Conservation (phyloP, 2,329 filamentous ascomycete genomes). For the Nigrospora sphaerica region DNA sequence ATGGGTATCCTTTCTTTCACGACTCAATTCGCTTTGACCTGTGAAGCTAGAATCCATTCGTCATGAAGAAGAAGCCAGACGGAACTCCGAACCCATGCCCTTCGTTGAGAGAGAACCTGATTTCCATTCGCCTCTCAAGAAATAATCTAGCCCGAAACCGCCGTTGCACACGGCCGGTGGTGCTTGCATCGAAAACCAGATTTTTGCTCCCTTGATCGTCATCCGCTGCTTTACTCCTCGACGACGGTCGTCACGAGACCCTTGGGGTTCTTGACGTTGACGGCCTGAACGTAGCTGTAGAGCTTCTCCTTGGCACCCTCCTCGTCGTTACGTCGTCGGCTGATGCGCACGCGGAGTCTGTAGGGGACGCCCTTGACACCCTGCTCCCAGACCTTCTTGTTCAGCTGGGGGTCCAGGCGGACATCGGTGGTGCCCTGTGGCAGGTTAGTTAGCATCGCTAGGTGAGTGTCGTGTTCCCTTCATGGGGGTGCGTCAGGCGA, state of each 20-base stretch:
- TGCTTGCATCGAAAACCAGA: not conserved
- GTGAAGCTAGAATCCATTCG: slow-evolving; percentile 8
- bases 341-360: slow-evolving; percentile 96
- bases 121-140: not conserved
- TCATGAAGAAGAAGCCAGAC: slow-evolving; percentile 6
- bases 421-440: slow-evolving; percentile 88
- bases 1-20: no score
- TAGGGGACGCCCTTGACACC: slow-evolving; percentile 98
- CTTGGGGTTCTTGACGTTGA: slow-evolving; percentile 99
- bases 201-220: not conserved
- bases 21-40: slow-evolving; percentile 2
- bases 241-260: slow-evolving; percentile 90
- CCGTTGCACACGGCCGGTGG: not conserved
- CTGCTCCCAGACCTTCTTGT: slow-evolving; percentile 99
- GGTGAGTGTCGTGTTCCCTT: not conserved
- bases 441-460: not conserved
- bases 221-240: slow-evolving; percentile 38
- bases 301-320: slow-evolving; percentile 99
- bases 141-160: slow-evolving; percentile 2
- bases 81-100: slow-evolving; percentile 10
- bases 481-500: not conserved
- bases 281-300: slow-evolving; percentile 99
- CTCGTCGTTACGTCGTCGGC: slow-evolving; percentile 99
- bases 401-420: slow-evolving; percentile 95
- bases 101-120: slow-evolving; percentile 4